These are phyloP conservation scores for Aegilops longissima DNA, from an alignment of 176 grass and related monocot genomes.

Conservation along the genomic window DNA sequence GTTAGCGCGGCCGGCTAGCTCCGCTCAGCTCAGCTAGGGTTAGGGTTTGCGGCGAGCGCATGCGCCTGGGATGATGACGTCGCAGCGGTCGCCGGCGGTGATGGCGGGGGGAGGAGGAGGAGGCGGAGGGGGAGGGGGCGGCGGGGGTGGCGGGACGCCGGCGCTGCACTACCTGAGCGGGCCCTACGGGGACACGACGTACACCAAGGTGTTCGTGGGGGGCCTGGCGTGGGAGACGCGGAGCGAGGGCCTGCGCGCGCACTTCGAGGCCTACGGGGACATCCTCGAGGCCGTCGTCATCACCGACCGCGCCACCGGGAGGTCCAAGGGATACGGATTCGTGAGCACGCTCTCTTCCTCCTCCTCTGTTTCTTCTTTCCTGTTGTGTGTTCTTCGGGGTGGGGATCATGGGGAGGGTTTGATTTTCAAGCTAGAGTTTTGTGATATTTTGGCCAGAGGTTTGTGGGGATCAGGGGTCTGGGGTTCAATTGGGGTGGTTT, in stretches of 20 bases:
- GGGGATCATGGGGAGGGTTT: background rate
- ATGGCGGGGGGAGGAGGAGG: background rate
- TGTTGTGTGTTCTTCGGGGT: too few species aligned
- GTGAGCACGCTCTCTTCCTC: conserved; percentile 33
- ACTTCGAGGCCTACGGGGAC: conserved; percentile 58
- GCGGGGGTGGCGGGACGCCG: conserved; percentile 7
- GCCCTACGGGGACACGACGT: conserved; percentile 68
- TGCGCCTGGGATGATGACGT: conserved; percentile 52
- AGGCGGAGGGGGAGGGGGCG: background rate
- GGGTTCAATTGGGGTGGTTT: conserved; percentile 35
- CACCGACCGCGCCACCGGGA: conserved; percentile 59
- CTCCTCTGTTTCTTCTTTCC: background rate
- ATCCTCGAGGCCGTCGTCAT: conserved; percentile 80
- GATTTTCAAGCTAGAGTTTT: background rate
- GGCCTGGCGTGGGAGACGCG: conserved; percentile 69
- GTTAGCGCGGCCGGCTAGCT: background rate
- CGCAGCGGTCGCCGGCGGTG: conserved; percentile 40
- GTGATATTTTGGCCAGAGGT: background rate
- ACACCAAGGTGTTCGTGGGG: conserved; percentile 74
- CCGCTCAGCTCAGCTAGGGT: conserved; percentile 25
- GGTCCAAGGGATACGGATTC: conserved; percentile 76
- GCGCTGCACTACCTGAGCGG: conserved; percentile 67
- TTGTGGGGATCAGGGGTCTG: background rate
- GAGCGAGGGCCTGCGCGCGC: conserved; percentile 56
- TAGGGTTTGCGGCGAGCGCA: conserved; percentile 47